phyloP scores from a whole-genome alignment of 805 yeast species.

The Kodamaea nitidulidarum region DNA sequence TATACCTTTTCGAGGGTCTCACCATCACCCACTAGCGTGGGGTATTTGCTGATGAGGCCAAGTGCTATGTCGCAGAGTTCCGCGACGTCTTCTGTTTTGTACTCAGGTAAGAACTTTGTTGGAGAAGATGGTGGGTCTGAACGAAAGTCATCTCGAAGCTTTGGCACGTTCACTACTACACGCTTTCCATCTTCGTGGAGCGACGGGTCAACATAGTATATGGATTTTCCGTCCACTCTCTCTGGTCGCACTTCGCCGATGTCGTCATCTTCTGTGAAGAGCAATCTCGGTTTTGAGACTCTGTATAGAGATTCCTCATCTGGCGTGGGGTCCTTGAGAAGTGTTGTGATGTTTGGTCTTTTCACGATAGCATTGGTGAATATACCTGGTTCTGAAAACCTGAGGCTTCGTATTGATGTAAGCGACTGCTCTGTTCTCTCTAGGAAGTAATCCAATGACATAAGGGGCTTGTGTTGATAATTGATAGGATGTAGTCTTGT shows the following conservation, averaged over 20 bases:
- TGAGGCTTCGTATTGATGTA: constrained; percentile 38
- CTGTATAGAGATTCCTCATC: constrained; percentile 50
- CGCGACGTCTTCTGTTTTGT: constrained; percentile 28
- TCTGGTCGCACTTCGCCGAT: constrained; percentile 24
- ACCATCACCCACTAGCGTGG: constrained; percentile 22
- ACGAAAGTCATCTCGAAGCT: background rate
- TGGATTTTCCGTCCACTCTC: constrained; percentile 48
- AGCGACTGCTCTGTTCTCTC: constrained; percentile 36
- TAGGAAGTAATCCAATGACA: constrained; percentile 18
- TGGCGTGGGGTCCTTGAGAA: constrained; percentile 57
- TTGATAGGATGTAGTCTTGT: background rate
- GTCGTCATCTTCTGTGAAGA: constrained; percentile 4
- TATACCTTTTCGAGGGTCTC: constrained; percentile 24
- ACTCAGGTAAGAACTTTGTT: constrained; percentile 8
- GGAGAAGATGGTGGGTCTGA: constrained; percentile 8
- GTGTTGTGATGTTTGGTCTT: constrained; percentile 48
- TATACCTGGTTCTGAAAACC: constrained; percentile 56
- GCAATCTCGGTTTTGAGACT: constrained; percentile 23
- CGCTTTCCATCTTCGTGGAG: constrained; percentile 1
- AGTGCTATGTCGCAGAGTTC: constrained; percentile 43
- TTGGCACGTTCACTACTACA: constrained; percentile 5
- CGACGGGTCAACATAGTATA: constrained; percentile 14
- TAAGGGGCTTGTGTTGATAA: background rate
- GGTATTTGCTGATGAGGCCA: constrained; percentile 26
- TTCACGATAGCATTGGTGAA: constrained; percentile 61